These are phyloP conservation scores for Cordyceps tenuipes DNA, from an alignment of 2,329 filamentous ascomycete species.

Conservation along the genomic window DNA sequence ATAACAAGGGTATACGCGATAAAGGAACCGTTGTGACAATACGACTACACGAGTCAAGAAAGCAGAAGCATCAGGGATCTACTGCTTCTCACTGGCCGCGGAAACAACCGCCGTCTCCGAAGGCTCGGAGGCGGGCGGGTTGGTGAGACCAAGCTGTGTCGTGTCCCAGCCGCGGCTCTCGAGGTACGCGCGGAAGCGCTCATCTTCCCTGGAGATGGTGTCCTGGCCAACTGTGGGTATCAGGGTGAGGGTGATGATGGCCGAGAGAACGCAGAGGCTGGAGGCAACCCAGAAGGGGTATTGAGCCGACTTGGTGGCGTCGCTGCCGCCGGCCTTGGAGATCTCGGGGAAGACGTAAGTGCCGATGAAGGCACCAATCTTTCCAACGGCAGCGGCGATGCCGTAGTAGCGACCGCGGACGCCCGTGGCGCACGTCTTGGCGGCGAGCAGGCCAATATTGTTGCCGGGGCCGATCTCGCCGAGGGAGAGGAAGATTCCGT, in stretches of 20 bases:
- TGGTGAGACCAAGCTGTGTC: conserved; percentile 37
- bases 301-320: conserved; percentile 54
- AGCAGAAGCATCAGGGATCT: not conserved
- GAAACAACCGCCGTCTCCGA: not conserved
- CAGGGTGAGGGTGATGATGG: conserved; percentile 35
- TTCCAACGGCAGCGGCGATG: conserved; percentile 64
- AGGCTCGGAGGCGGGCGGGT: conserved; percentile 13
- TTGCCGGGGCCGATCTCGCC: conserved; percentile 68
- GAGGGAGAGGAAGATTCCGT: conserved; percentile 30
- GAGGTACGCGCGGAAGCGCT: conserved; percentile 67
- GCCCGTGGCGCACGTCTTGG: conserved; percentile 83
- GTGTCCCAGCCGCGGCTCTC: conserved; percentile 70
- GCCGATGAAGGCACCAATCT: conserved; percentile 77
- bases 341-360: conserved; percentile 75
- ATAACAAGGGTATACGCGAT: not conserved
- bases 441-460: conserved; percentile 81
- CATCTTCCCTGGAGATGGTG: conserved; percentile 72
- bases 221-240: conserved; percentile 79
- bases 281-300: conserved; percentile 84
- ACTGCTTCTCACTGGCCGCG: not conserved
- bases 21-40: not conserved
- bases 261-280: conserved; percentile 65
- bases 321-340: conserved; percentile 47
- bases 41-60: not conserved
- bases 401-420: conserved; percentile 71